A percentile compares a stretch with the other conserved stretches of the same genome.
Conservation (phyloP, 768 basidiomycete species). For the Trichaptum fuscoviolaceum region DNA sequence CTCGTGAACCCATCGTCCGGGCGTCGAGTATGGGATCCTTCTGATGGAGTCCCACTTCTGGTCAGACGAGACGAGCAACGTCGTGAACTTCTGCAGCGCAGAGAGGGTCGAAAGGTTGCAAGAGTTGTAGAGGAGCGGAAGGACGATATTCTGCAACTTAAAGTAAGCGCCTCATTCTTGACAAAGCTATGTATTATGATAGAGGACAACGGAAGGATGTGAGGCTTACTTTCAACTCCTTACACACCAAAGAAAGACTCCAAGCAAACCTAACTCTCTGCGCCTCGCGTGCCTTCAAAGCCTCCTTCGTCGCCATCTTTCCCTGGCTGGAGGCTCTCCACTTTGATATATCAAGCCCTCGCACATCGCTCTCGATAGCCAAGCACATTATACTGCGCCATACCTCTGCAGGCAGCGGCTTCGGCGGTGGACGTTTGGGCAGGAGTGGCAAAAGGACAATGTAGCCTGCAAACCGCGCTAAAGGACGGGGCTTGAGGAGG, state of each 20-base stretch:
- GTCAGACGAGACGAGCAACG: slow-evolving; percentile 57
- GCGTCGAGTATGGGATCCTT: slow-evolving; percentile 80
- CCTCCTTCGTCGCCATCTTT: neutral
- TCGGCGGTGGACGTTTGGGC: slow-evolving; percentile 44
- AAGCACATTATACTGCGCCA: slow-evolving; percentile 59
- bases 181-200: neutral
- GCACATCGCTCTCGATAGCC: slow-evolving; percentile 20
- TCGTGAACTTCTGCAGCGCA: slow-evolving; percentile 52
- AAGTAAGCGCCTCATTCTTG: slow-evolving; percentile 17
- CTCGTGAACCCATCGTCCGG: slow-evolving; percentile 79
- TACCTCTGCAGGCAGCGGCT: slow-evolving; percentile 61
- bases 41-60: slow-evolving; percentile 84
- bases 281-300: neutral
- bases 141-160: slow-evolving; percentile 48
- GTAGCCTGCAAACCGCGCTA: slow-evolving; percentile 50
- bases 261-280: slow-evolving; percentile 6
- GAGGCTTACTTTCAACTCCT: slow-evolving; percentile 33
- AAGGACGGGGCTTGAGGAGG: slow-evolving; percentile 63
- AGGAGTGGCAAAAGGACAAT: slow-evolving; percentile 67
- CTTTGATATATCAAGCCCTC: neutral
- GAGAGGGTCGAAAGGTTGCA: slow-evolving; percentile 39
- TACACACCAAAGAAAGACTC: slow-evolving; percentile 34
- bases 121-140: slow-evolving; percentile 62
- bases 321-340: neutral
- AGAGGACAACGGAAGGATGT: slow-evolving; percentile 9